phyloP scores from a whole-genome alignment of 768 basidiomycete genomes.

The Podaxis mareebaensis region DNA sequence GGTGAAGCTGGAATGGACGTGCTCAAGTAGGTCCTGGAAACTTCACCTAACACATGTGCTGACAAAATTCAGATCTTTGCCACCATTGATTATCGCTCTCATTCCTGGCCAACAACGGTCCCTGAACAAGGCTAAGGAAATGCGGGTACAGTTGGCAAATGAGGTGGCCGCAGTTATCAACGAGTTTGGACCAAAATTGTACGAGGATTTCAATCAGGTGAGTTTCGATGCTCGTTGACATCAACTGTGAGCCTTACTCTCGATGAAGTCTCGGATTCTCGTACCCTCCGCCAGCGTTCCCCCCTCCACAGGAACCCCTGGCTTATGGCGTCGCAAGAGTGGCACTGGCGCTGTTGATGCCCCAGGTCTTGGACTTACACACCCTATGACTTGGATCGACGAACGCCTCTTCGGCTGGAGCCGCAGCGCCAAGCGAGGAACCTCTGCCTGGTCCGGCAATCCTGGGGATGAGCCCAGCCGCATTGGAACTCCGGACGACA shows the following conservation, averaged over 20 bases:
- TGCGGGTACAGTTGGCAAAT: slow-evolving; percentile 74
- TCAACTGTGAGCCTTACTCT: slow-evolving; percentile 14
- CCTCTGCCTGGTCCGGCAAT: slow-evolving; percentile 79
- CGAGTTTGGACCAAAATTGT: slow-evolving; percentile 85
- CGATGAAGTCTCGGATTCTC: slow-evolving; percentile 68
- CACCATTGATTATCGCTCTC: slow-evolving; percentile 84
- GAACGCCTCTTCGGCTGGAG: slow-evolving; percentile 94
- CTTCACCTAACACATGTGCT: background rate
- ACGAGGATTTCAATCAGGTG: slow-evolving; percentile 85
- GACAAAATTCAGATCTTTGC: slow-evolving; percentile 64
- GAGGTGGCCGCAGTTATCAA: slow-evolving; percentile 84
- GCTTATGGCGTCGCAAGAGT: slow-evolving; percentile 79
- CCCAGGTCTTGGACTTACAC: slow-evolving; percentile 79
- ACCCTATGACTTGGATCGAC: slow-evolving; percentile 95
- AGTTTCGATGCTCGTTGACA: slow-evolving; percentile 21
- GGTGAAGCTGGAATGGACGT: slow-evolving; percentile 99
- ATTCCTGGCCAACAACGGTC: slow-evolving; percentile 86
- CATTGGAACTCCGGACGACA: slow-evolving; percentile 69
- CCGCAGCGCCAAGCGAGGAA: slow-evolving; percentile 73
- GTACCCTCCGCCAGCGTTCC: slow-evolving; percentile 85
- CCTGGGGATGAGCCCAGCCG: slow-evolving; percentile 59
- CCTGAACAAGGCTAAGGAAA: slow-evolving; percentile 72
- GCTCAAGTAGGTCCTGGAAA: slow-evolving; percentile 65
- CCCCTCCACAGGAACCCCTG: slow-evolving; percentile 72
- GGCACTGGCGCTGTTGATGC: slow-evolving; percentile 82